Evolutionary conservation across 768 basidiomycete genomes (phyloP), one percentile per base, ranked within the genome.

Genomic region (Wakefieldia striispora): DNA sequence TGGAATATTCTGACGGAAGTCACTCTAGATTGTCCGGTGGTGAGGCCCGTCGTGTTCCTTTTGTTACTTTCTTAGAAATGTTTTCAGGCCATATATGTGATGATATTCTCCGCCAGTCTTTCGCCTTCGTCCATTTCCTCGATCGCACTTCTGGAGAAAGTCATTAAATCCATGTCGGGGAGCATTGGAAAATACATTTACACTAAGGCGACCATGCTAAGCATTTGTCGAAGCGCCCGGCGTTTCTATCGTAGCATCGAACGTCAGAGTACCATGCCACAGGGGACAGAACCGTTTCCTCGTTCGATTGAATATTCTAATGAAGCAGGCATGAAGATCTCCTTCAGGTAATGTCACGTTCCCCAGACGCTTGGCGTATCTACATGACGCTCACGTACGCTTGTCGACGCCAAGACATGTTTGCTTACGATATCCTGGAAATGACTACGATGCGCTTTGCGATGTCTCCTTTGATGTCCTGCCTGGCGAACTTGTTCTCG

Each of bases 141-240:
- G 6, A 69, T 76, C 40, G 59, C 56, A 4, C 59, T 77, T 14
- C 50, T 72, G 34, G 70, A 72, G 45, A 68, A 70, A 35, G 64
- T 69, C 6, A 60, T 60, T 8, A 43, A 5, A 7, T 54, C 57
- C 1, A 40, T 67, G 40, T 55, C 54, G 12, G 41, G 47, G 16
- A 65, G 53, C 40, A 51, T 55, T 3, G 49, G 45, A 43, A 39
- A 45, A 41, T 64, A 45, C 42, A 14, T 13, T 2, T 65, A 45
- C 43, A 19, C 16, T 1, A 10, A 34, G 5, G 45, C 51, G 4
- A 36, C 56, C 7, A 29, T 67, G 20, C 16, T 40, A 20, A 34
- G 40, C 7, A n/a, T 61, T 27, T 60, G 45, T 34, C 50, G 34
- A 13, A 46, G 55, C 4, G 65, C 63, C 0, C 51, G 52, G 33